phyloP scores from a whole-genome alignment of 78 protist species.

The Paulinella micropora region DNA sequence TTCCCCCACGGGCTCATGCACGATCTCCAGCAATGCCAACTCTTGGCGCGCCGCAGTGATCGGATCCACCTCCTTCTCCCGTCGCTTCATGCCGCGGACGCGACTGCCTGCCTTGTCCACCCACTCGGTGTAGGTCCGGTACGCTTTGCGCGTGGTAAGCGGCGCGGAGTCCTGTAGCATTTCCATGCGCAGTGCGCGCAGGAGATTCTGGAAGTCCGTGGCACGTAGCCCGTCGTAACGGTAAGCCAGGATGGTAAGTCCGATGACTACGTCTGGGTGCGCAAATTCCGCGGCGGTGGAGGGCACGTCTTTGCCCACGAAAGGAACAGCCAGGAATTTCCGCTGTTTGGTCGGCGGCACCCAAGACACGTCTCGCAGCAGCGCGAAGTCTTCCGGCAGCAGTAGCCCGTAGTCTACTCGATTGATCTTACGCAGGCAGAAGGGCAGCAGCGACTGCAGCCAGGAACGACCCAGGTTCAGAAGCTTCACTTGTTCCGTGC shows the following conservation, averaged over 20 bases:
- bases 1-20: not conserved
- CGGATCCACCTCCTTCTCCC: not conserved
- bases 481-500: not conserved
- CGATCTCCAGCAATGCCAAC: no score
- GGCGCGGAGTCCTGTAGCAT: conserved; percentile 15
- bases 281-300: conserved; percentile 30
- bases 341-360: conserved; percentile 9
- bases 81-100: not conserved
- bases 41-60: no score
- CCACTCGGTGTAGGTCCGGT: not conserved
- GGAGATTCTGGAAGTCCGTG: conserved; percentile 13
- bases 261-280: conserved; percentile 48
- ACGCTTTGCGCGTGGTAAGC: not conserved
- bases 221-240: conserved; percentile 29
- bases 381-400: conserved; percentile 12
- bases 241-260: conserved; percentile 39
- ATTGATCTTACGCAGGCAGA: conserved; percentile 22
- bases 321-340: conserved; percentile 25
- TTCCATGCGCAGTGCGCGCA: not conserved
- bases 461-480: conserved; percentile 27
- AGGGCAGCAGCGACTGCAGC: conserved; percentile 25
- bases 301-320: conserved; percentile 39
- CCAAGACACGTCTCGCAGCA: not conserved
- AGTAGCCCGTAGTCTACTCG: conserved; percentile 39
- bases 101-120: not conserved